phyloP scores from a whole-genome alignment of 2,329 filamentous ascomycete species.

The Aureobasidium sp. region DNA sequence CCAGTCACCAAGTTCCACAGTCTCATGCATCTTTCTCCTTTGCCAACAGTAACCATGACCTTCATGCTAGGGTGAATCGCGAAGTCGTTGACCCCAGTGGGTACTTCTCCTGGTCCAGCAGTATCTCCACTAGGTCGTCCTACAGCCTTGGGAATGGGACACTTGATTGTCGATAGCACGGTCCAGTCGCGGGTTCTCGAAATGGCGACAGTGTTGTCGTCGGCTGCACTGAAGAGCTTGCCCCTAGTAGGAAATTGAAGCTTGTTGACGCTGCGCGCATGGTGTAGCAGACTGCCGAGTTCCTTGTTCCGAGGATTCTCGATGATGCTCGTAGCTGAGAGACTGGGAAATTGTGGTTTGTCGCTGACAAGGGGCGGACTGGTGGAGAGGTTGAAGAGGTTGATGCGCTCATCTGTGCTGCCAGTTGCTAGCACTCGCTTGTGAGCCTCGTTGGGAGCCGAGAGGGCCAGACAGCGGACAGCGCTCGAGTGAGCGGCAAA shows the following conservation, averaged over 20 bases:
- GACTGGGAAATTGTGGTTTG: slow-evolving; percentile 46
- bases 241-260: slow-evolving; percentile 75
- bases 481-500: slow-evolving; percentile 90
- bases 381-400: slow-evolving; percentile 78
- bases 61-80: slow-evolving; percentile 95
- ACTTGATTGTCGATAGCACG: slow-evolving; percentile 78
- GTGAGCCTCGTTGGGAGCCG: slow-evolving; percentile 54
- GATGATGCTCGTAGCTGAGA: slow-evolving; percentile 64
- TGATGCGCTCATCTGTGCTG: slow-evolving; percentile 87
- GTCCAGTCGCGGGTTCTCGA: slow-evolving; percentile 85
- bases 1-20: slow-evolving; percentile 96
- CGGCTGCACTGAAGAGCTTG: slow-evolving; percentile 79
- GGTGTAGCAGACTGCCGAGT: slow-evolving; percentile 78
- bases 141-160: slow-evolving; percentile 69
- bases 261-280: slow-evolving; percentile 70
- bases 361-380: slow-evolving; percentile 48
- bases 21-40: slow-evolving; percentile 83
- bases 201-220: slow-evolving; percentile 87
- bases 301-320: slow-evolving; percentile 85
- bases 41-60: slow-evolving; percentile 86
- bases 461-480: slow-evolving; percentile 81
- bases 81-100: slow-evolving; percentile 88
- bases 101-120: slow-evolving; percentile 68
- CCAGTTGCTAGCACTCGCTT: slow-evolving; percentile 88
- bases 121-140: slow-evolving; percentile 87